A percentile compares a stretch with the other conserved stretches of the same genome.
Conservation (phyloP, 192 early-diverging fungal genomes). For the Polychytrium aggregatum region DNA sequence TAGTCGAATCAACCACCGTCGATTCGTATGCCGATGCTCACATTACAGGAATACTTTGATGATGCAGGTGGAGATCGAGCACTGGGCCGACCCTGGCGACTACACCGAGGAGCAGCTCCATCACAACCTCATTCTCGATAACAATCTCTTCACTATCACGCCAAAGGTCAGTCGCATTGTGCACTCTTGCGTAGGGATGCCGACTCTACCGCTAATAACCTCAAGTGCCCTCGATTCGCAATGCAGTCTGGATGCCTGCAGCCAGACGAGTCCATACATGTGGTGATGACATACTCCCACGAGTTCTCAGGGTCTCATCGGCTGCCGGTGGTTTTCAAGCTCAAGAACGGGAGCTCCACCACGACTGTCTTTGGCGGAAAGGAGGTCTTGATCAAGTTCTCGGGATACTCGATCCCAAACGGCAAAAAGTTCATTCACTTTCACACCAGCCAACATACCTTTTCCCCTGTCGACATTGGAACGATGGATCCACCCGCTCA, state of each 20-base stretch:
- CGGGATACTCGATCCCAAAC: constrained; percentile 27
- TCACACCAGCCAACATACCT: constrained; percentile 15
- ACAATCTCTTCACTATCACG: constrained; percentile 30
- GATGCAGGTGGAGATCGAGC: constrained; percentile 35
- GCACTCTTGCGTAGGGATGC: too few species aligned
- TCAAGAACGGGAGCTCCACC: constrained; percentile 32
- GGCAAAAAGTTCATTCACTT: constrained; percentile 36
- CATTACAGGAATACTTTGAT: too few species aligned
- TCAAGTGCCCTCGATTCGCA: neutral
- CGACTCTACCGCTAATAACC: neutral
- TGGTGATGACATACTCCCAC: constrained; percentile 37
- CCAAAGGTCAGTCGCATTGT: too few species aligned
- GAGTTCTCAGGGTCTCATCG: constrained; percentile 36
- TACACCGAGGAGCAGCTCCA: constrained; percentile 43
- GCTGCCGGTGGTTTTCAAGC: constrained; percentile 40
- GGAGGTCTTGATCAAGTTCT: constrained; percentile 32
- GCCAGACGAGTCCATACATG: constrained; percentile 27
- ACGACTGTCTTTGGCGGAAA: constrained; percentile 23
- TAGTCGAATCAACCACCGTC: too few species aligned
- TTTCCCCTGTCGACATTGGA: constrained; percentile 29
- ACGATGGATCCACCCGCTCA: constrained; percentile 30
- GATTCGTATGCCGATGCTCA: too few species aligned
- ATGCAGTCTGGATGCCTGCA: constrained; percentile 27
- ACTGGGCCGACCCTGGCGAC: constrained; percentile 46
- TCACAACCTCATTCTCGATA: constrained; percentile 42